phyloP scores from a whole-genome alignment of 148 eudicot genomes.

The Camellia japonica region DNA sequence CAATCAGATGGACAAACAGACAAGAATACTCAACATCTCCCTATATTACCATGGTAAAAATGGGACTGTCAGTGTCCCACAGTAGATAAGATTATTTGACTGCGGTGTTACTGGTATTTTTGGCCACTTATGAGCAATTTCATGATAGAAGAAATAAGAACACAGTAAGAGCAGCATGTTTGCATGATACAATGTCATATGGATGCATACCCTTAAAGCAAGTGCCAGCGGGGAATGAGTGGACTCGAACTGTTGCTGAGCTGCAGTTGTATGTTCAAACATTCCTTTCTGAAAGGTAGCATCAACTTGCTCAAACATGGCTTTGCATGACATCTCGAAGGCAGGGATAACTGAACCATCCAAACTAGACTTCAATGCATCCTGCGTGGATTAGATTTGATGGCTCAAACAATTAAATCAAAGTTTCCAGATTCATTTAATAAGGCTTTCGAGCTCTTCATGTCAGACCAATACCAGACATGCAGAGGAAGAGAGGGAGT shows the following conservation, averaged over 20 bases:
- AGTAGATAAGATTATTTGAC: background rate
- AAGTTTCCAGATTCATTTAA: background rate
- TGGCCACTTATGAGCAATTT: background rate
- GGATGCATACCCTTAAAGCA: conserved; percentile 65
- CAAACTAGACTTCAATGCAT: conserved; percentile 70
- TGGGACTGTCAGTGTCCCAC: background rate
- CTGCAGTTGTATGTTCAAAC: conserved; percentile 65
- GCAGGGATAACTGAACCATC: conserved; percentile 83
- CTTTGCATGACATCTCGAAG: conserved; percentile 85
- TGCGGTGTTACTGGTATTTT: background rate
- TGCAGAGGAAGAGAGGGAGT: background rate
- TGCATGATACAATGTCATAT: background rate
- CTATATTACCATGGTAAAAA: background rate
- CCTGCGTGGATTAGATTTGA: conserved; percentile 43
- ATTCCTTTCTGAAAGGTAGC: conserved; percentile 88
- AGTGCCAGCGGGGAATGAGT: conserved; percentile 71
- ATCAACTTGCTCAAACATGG: conserved; percentile 98
- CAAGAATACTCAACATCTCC: background rate
- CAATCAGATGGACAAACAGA: conserved; percentile 14
- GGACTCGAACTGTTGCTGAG: conserved; percentile 69
- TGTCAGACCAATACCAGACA: background rate
- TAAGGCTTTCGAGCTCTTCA: background rate
- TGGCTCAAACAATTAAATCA: background rate
- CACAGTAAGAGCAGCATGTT: background rate
- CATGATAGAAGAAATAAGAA: background rate